phyloP scores from a whole-genome alignment of 768 basidiomycete genomes.

The Cystofilobasidium bisporidii region DNA sequence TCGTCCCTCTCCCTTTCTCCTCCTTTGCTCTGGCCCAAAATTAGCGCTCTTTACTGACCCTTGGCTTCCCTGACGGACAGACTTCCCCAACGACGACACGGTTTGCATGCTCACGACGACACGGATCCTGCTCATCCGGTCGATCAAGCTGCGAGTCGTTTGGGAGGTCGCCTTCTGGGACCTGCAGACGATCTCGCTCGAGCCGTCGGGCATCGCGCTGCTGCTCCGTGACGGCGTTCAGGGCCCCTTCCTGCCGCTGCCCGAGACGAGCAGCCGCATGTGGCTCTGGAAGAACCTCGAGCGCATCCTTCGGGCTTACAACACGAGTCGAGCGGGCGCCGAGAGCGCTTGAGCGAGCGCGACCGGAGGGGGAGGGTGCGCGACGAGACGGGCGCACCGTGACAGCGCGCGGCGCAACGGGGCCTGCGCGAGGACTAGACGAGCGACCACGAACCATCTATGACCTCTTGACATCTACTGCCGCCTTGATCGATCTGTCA shows the following conservation, averaged over 20 bases:
- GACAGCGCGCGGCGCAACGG: too few species aligned
- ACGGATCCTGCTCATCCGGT: conserved; percentile 72
- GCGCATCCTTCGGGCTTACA: background rate
- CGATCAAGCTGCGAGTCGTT: conserved; percentile 68
- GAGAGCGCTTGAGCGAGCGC: background rate
- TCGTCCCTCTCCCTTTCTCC: conserved; percentile 34
- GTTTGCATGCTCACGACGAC: conserved; percentile 56
- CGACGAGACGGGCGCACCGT: too few species aligned
- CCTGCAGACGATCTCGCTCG: conserved; percentile 76
- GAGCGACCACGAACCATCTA: too few species aligned
- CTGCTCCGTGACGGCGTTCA: conserved; percentile 56
- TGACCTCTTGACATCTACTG: too few species aligned
- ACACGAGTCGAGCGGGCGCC: background rate
- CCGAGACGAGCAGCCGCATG: conserved; percentile 37
- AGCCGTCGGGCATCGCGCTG: conserved; percentile 73
- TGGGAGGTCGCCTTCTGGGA: conserved; percentile 87
- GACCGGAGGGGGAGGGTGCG: background rate
- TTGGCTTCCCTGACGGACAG: conserved; percentile 41
- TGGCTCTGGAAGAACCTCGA: conserved; percentile 44
- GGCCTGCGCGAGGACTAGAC: too few species aligned
- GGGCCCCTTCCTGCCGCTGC: conserved; percentile 45
- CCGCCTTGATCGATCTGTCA: too few species aligned
- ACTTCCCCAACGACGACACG: conserved; percentile 65
- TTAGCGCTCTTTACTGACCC: conserved; percentile 7
- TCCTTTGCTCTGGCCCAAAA: background rate